Conservation (phyloP, 352 stramenopile genomes). For the Globisporangium splendens region DNA sequence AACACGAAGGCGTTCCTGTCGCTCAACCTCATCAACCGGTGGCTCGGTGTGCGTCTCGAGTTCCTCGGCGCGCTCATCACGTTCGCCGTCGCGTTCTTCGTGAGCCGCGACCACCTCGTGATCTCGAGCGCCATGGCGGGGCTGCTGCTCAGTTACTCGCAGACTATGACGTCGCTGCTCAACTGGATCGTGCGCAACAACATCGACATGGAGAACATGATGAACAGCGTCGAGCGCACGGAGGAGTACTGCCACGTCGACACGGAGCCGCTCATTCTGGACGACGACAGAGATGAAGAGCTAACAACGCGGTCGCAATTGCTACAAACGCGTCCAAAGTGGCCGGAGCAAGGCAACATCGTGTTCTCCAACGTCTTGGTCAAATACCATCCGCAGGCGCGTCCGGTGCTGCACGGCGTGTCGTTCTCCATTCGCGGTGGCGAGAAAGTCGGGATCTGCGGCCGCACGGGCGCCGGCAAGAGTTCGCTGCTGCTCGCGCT, state of each 20-base stretch:
- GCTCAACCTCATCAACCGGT: conserved; percentile 92
- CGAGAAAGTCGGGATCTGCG: conserved; percentile 78
- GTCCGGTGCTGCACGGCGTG: conserved; percentile 42
- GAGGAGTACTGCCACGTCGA: conserved; percentile 49
- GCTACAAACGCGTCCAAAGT: conserved; percentile 37
- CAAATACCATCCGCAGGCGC: conserved; percentile 43
- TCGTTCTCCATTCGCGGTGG: conserved; percentile 62
- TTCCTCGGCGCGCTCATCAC: conserved; percentile 88
- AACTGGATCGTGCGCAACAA: conserved; percentile 95
- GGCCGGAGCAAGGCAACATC: conserved; percentile 61
- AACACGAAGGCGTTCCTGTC: conserved; percentile 89
- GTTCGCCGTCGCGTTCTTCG: conserved; percentile 84
- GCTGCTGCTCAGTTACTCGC: conserved; percentile 92
- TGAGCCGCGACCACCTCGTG: conserved; percentile 51
- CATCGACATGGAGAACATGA: conserved; percentile 93
- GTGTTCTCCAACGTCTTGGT: conserved; percentile 67
- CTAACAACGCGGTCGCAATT: conserved; percentile 2
- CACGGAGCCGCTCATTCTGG: conserved; percentile 25
- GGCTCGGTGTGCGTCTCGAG: conserved; percentile 93
- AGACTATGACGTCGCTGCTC: conserved; percentile 90
- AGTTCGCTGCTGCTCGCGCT: conserved; percentile 62
- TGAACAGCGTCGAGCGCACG: conserved; percentile 91
- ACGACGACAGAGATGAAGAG: neutral
- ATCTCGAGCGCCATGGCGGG: conserved; percentile 84
- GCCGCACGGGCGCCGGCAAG: conserved; percentile 62